Percentiles rank a stretch among this genome's conserved stretches.
These are phyloP conservation scores for Anethum foeniculum DNA, from an alignment of 140 eudicot species.

Conservation along the genomic window DNA sequence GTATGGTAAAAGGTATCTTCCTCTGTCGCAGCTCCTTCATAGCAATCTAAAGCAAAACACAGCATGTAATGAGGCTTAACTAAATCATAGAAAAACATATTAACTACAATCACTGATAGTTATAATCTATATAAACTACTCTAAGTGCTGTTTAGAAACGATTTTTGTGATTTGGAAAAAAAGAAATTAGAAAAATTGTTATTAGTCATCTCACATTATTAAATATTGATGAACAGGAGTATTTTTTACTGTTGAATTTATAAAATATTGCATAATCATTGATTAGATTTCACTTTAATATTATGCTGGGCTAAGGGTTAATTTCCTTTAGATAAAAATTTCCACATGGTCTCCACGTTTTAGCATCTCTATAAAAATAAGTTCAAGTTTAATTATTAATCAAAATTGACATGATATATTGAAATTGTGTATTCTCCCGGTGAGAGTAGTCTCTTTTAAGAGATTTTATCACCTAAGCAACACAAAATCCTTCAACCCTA, in stretches of 20 bases:
- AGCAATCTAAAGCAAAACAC: conserved; percentile 50
- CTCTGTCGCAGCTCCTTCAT: conserved; percentile 93
- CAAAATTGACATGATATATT: neutral
- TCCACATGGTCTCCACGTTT: neutral
- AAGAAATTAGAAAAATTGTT: no score
- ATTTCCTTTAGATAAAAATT: neutral
- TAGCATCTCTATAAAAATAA: neutral
- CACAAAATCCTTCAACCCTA: neutral
- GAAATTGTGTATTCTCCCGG: neutral
- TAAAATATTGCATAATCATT: neutral
- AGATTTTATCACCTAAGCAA: neutral
- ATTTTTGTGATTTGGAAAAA: neutral
- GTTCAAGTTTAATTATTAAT: neutral
- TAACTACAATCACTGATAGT: neutral
- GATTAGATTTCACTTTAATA: neutral
- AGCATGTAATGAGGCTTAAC: neutral
- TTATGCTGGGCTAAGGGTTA: neutral
- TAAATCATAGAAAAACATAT: neutral
- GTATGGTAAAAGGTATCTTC: conserved; percentile 91
- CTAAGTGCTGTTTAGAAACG: neutral
- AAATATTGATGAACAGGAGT: neutral
- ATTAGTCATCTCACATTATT: neutral
- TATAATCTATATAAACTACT: neutral
- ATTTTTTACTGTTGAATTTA: neutral
- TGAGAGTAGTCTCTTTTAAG: neutral